phyloP scores from a whole-genome alignment of 2,329 filamentous ascomycete species.

The Claviceps cyperi region DNA sequence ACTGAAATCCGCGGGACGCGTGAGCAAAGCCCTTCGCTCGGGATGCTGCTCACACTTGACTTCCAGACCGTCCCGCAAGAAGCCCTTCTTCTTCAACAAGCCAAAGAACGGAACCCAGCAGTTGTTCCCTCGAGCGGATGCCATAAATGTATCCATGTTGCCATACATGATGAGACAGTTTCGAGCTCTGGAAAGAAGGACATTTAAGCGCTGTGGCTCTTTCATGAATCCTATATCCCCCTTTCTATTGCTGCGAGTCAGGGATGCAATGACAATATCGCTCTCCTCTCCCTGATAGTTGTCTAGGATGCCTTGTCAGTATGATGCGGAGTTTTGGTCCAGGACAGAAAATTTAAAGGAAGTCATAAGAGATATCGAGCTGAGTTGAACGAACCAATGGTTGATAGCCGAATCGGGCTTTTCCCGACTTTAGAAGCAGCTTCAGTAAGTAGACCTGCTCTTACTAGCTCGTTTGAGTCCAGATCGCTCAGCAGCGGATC shows the following conservation, averaged over 20 bases:
- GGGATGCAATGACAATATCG: constrained; percentile 53
- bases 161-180: constrained; percentile 55
- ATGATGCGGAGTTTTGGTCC: background rate
- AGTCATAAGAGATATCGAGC: background rate
- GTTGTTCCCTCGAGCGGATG: background rate
- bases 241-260: constrained; percentile 49
- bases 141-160: constrained; percentile 51
- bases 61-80: constrained; percentile 46
- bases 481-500: constrained; percentile 56
- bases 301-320: constrained; percentile 27
- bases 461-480: constrained; percentile 44
- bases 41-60: constrained; percentile 47
- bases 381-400: constrained; percentile 39
- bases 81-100: constrained; percentile 32
- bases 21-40: constrained; percentile 29
- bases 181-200: constrained; percentile 52
- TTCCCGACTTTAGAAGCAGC: constrained; percentile 37
- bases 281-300: constrained; percentile 71
- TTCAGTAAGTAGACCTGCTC: constrained; percentile 44
- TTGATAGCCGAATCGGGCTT: constrained; percentile 44
- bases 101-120: constrained; percentile 12
- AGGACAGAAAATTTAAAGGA: background rate
- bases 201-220: constrained; percentile 52
- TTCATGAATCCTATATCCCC: constrained; percentile 59
- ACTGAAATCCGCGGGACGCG: constrained; percentile 42